These are phyloP conservation scores for Trichosporon ovoides DNA, from an alignment of 1,284 basidiomycete genomes.

Conservation along the genomic window DNA sequence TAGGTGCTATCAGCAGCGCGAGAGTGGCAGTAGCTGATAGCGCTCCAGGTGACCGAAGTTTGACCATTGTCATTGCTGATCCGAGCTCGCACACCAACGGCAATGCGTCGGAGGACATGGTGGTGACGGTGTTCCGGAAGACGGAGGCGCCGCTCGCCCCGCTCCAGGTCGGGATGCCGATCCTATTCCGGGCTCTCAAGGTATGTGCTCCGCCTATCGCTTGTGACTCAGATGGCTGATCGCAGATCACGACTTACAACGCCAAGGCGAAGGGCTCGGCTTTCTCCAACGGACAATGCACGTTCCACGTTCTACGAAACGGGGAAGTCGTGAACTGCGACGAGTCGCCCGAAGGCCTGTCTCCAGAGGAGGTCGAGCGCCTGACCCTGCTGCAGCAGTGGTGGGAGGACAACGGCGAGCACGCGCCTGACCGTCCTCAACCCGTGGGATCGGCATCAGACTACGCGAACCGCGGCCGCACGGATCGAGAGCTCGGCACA, in stretches of 20 bases:
- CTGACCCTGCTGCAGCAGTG: slow-evolving; percentile 16
- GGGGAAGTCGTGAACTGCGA: neutral
- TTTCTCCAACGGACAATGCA: slow-evolving; percentile 12
- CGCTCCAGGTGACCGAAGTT: slow-evolving; percentile 21
- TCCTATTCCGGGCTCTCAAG: slow-evolving; percentile 25
- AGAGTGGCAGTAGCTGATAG: too few relatives aligned
- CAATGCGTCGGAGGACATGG: slow-evolving; percentile 25
- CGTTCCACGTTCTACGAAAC: slow-evolving; percentile 1
- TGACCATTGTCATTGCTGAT: slow-evolving; percentile 28
- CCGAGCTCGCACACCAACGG: slow-evolving; percentile 17
- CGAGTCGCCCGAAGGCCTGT: neutral
- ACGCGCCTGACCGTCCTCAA: neutral
- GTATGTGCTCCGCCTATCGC: slow-evolving; percentile 1
- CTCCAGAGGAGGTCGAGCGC: slow-evolving; percentile 14
- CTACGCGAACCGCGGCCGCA: neutral
- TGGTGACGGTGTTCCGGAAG: slow-evolving; percentile 29
- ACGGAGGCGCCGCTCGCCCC: slow-evolving; percentile 9
- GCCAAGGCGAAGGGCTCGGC: slow-evolving; percentile 30
- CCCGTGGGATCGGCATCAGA: neutral
- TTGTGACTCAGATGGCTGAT: neutral
- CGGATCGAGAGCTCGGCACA: neutral
- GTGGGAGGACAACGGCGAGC: slow-evolving; percentile 13
- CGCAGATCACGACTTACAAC: slow-evolving; percentile 19
- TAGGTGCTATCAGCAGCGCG: too few relatives aligned
- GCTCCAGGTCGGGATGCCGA: slow-evolving; percentile 17